phyloP scores from a whole-genome alignment of 2,329 filamentous ascomycete species.

The Mycosphaerelloides madeirae region DNA sequence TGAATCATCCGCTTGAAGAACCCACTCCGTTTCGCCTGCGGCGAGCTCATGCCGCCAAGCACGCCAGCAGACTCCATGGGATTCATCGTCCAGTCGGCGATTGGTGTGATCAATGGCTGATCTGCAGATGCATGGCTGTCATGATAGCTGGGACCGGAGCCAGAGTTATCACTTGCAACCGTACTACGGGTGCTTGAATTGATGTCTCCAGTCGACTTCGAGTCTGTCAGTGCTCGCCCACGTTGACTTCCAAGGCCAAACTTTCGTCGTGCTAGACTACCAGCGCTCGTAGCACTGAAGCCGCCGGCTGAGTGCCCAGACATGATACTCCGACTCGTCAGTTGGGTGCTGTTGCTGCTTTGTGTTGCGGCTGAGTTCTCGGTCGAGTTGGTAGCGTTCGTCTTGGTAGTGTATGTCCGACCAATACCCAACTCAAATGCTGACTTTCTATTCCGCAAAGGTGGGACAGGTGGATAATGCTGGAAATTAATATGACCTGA shows the following conservation, averaged over 20 bases:
- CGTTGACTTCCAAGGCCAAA: slow-evolving; percentile 42
- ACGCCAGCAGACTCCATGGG: slow-evolving; percentile 62
- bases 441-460: slow-evolving; percentile 60
- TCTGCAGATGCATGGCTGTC: slow-evolving; percentile 68
- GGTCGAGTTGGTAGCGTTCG: slow-evolving; percentile 74
- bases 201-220: slow-evolving; percentile 26
- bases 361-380: slow-evolving; percentile 47
- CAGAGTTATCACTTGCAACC: slow-evolving; percentile 51
- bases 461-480: slow-evolving; percentile 38
- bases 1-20: slow-evolving; percentile 96
- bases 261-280: slow-evolving; percentile 79
- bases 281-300: slow-evolving; percentile 92
- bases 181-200: slow-evolving; percentile 35
- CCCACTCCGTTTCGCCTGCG: slow-evolving; percentile 70
- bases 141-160: slow-evolving; percentile 58
- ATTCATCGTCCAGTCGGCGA: slow-evolving; percentile 56
- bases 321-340: slow-evolving; percentile 83
- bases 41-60: slow-evolving; percentile 70
- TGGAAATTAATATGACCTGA: slow-evolving; percentile 29
- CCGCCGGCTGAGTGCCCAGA: slow-evolving; percentile 85
- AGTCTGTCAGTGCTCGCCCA: slow-evolving; percentile 19
- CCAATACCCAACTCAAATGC: slow-evolving; percentile 70
- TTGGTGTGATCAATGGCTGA: slow-evolving; percentile 57
- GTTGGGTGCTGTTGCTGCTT: slow-evolving; percentile 68
- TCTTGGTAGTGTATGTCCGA: slow-evolving; percentile 84